phyloP scores from a whole-genome alignment of 2,329 filamentous ascomycete genomes.

The Paecilomyces formosus region DNA sequence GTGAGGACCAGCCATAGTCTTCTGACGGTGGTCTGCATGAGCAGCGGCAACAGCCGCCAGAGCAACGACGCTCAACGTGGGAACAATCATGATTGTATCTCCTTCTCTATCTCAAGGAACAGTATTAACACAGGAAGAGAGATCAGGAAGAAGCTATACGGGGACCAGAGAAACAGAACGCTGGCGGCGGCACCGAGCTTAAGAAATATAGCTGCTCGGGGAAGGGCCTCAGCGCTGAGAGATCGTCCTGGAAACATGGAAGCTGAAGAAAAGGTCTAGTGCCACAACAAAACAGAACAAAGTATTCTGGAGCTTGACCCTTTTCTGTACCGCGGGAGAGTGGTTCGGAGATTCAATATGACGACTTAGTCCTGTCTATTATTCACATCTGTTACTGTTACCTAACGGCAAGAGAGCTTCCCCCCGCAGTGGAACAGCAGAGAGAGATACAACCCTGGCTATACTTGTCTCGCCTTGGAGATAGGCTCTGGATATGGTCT shows the following conservation, averaged over 20 bases:
- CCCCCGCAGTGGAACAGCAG: not conserved
- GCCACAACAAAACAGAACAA: not conserved
- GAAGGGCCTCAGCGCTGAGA: not conserved
- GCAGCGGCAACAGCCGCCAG: slow-evolving; percentile 48
- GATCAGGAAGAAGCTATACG: not conserved
- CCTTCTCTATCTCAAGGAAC: not conserved
- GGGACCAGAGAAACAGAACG: not conserved
- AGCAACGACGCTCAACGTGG: slow-evolving; percentile 16
- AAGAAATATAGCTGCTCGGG: not conserved
- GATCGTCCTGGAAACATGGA: not conserved
- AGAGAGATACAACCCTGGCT: not conserved
- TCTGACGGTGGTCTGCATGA: slow-evolving; percentile 54
- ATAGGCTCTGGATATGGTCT: not conserved
- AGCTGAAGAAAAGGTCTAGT: not conserved
- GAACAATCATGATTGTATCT: slow-evolving; percentile 13
- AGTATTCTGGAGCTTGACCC: not conserved
- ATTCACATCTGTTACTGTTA: not conserved
- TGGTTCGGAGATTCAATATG: not conserved
- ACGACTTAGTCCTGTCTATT: not conserved
- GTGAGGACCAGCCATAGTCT: slow-evolving; percentile 59
- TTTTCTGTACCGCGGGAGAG: not conserved
- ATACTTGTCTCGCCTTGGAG: not conserved
- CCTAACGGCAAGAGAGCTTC: not conserved
- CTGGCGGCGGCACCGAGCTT: not conserved
- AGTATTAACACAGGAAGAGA: not conserved